These are phyloP conservation scores for Fusarium algeriense DNA, from an alignment of 2,329 filamentous ascomycete genomes.

Conservation along the genomic window DNA sequence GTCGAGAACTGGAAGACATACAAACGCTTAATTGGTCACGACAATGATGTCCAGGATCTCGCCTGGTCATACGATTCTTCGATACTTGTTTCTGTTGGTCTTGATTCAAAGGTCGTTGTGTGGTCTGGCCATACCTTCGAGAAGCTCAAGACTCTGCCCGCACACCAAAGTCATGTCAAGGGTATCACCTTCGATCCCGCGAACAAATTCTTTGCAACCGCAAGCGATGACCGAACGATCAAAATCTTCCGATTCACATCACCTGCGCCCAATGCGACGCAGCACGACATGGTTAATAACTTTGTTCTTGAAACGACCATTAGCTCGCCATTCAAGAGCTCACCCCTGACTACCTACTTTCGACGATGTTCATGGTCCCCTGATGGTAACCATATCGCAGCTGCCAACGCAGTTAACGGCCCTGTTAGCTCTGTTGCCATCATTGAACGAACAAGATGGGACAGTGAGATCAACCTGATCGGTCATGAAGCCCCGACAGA, in stretches of 20 bases:
- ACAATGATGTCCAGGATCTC: conserved; percentile 98
- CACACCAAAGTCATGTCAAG: conserved; percentile 98
- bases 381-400: conserved; percentile 96
- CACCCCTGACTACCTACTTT: conserved; percentile 96
- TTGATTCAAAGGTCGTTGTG: conserved; percentile 97
- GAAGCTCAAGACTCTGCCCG: conserved; percentile 92
- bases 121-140: conserved; percentile 99
- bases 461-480: conserved; percentile 96
- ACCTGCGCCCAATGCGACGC: conserved; percentile 88
- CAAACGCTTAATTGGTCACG: conserved; percentile 92
- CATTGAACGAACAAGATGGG: conserved; percentile 91
- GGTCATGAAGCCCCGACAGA: conserved; percentile 97
- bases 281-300: conserved; percentile 96
- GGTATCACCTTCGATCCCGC: conserved; percentile 98
- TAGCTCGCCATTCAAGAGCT: conserved; percentile 85
- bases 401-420: conserved; percentile 96
- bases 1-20: conserved; percentile 99
- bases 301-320: conserved; percentile 96
- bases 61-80: conserved; percentile 98
- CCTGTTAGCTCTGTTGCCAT: conserved; percentile 98
- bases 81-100: conserved; percentile 91
- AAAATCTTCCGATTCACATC: conserved; percentile 97
- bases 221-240: conserved; percentile 95
- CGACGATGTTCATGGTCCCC: conserved; percentile 97
- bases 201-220: conserved; percentile 99